phyloP scores from a whole-genome alignment of 2,329 filamentous ascomycete species.

The Ophiostoma angusticollis region DNA sequence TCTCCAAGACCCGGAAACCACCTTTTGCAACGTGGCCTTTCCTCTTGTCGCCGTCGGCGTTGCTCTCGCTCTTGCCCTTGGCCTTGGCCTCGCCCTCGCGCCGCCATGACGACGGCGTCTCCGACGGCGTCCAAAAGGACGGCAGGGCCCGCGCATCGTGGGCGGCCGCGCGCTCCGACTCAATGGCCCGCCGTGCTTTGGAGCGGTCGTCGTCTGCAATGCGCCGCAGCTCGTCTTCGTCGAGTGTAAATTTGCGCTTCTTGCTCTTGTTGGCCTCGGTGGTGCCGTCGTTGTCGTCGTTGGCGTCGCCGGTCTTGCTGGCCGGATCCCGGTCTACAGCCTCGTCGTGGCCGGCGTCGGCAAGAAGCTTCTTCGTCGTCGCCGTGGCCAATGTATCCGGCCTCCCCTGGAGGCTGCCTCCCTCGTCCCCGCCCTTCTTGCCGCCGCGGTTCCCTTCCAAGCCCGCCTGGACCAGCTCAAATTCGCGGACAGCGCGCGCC shows the following conservation, averaged over 20 bases:
- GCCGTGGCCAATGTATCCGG: slow-evolving; percentile 7
- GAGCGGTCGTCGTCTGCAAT: slow-evolving; percentile 57
- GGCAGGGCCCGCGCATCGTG: slow-evolving; percentile 53
- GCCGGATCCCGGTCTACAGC: too few species aligned
- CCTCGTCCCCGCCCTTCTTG: slow-evolving; percentile 13
- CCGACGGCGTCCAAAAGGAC: slow-evolving; percentile 85
- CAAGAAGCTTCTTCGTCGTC: slow-evolving; percentile 28
- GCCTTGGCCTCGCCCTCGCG: not conserved
- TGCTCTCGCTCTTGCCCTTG: not conserved
- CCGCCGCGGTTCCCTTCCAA: slow-evolving; percentile 22
- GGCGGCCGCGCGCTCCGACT: slow-evolving; percentile 56
- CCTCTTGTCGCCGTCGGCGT: not conserved
- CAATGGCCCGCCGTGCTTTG: slow-evolving; percentile 56
- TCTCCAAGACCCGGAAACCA: too few species aligned
- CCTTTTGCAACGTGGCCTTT: too few species aligned
- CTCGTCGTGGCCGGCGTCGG: too few species aligned
- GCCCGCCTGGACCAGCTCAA: slow-evolving; percentile 74
- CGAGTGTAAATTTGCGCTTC: slow-evolving; percentile 69
- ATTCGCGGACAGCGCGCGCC: slow-evolving; percentile 61
- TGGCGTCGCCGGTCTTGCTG: too few species aligned
- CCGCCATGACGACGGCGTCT: slow-evolving; percentile 56
- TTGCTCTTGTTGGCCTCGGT: slow-evolving; percentile 27
- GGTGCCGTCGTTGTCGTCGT: slow-evolving; percentile 19
- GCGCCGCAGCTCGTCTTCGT: slow-evolving; percentile 60
- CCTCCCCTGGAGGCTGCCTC: slow-evolving; percentile 9